Conservation (phyloP, 768 basidiomycete genomes). For the Suillus occidentalis region DNA sequence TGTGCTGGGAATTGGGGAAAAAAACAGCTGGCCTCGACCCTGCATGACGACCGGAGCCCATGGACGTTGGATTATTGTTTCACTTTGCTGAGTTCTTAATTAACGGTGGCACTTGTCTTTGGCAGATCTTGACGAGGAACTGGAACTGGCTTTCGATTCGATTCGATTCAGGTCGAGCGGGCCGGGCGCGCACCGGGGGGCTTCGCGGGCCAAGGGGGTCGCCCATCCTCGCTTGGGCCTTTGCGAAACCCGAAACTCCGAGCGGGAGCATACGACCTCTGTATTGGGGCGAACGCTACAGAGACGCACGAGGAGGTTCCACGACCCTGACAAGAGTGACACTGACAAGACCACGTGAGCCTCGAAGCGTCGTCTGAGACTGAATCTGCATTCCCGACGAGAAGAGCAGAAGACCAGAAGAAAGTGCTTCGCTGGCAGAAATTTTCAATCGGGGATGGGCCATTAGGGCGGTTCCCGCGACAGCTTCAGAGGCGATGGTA, state of each 20-base stretch:
- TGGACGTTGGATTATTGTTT: background rate
- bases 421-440: slow-evolving; percentile 3
- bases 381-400: slow-evolving; percentile 1
- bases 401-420: background rate
- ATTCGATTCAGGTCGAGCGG: background rate
- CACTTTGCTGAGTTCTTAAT: slow-evolving; percentile 1
- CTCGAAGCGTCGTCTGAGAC: background rate
- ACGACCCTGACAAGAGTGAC: slow-evolving; percentile 1
- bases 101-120: background rate
- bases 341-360: background rate
- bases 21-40: background rate
- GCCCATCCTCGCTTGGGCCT: background rate
- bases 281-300: background rate
- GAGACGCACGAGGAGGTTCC: background rate
- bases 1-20: background rate
- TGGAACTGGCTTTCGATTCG: background rate
- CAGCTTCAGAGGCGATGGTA: background rate
- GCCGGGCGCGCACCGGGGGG: background rate
- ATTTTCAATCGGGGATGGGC: background rate
- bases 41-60: background rate
- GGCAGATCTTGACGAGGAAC: slow-evolving; percentile 1
- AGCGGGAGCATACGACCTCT: background rate
- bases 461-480: background rate
- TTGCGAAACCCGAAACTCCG: background rate
- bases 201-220: background rate